Percentiles rank a stretch among this genome's conserved stretches.
These are phyloP conservation scores for Immersiporthe knoxdaviesiana DNA, from an alignment of 2,329 filamentous ascomycete genomes.

Conservation along the genomic window DNA sequence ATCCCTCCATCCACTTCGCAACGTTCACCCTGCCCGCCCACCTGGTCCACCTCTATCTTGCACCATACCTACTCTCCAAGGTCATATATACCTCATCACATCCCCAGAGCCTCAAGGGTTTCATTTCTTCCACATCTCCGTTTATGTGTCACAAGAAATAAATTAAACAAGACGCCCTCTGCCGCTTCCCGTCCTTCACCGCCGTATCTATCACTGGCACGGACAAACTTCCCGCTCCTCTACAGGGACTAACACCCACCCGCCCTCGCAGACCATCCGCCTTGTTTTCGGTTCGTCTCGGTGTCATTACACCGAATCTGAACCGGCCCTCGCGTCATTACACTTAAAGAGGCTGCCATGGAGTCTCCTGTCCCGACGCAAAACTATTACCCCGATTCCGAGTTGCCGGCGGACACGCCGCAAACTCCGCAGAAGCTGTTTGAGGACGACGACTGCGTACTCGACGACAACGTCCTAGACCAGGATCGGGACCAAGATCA, in stretches of 20 bases:
- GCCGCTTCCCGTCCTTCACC: constrained; percentile 29
- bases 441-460: constrained; percentile 62
- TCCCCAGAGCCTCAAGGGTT: neutral
- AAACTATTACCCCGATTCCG: constrained; percentile 53
- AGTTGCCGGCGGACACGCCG: constrained; percentile 57
- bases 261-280: constrained; percentile 18
- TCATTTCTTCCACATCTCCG: constrained; percentile 10
- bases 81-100: neutral
- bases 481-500: constrained; percentile 44
- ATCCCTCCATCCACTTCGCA: neutral
- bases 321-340: constrained; percentile 11
- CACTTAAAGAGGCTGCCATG: constrained; percentile 43
- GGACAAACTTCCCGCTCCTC: neutral
- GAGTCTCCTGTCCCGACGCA: constrained; percentile 57
- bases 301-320: constrained; percentile 16
- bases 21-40: neutral
- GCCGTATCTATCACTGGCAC: constrained; percentile 21
- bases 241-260: constrained; percentile 19
- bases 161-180: constrained; percentile 16
- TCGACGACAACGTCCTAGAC: constrained; percentile 65
- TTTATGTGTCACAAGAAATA: constrained; percentile 12
- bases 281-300: constrained; percentile 15
- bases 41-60: neutral
- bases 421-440: constrained; percentile 59
- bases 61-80: neutral